Base-by-base conservation (phyloP, 768 basidiomycete genomes). In the Paxillus ammoniavirescens region DNA sequence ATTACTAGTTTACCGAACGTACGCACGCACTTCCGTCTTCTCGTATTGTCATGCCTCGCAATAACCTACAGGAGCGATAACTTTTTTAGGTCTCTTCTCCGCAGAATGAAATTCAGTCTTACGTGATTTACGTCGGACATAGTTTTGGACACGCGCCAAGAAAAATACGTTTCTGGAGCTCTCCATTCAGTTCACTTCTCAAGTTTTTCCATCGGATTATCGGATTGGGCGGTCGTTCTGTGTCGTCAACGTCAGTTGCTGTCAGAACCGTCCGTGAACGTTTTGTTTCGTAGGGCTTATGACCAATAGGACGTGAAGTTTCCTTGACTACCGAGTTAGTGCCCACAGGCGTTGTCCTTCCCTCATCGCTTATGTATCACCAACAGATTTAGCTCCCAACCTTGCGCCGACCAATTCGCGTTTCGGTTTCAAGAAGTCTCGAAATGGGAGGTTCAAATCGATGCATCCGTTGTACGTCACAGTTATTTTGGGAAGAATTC, bases 401-500 rank as follows among this genome's bases (percentile, higher is more conserved):
- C 26, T 26, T 26, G 26, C 26, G 26, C 26, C 26, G 5, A 26
- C 26, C 26, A 26, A 26, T 26, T 6, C 26, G 26, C 26, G 3
- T 23, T 33, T 10, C 17, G 42, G 28, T 30, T 43, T 50, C 31
- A 26, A 12, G 52, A 42, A 48, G 38, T 55, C 52, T 59, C 37
- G 41, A 55, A 55, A 47, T 26, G 26, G 26, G 26, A 26, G 26
- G 26, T 26, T 6, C 26, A 26, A 26, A 26, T 26, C 26, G 26
- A 26, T 26, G 36, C 31, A 13, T 45, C 42, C 46, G 49, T 45
- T 31, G 44, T 54, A 63, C 53, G 62, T 57, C 46, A 57, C 31
- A 9, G 12, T 31, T 46, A 30, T 46, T 50, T 50, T 41, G 17
- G 31, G 9, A 42, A 18, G 15, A 37, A n/a, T 37, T 8, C 52